Evolutionary conservation across 805 yeast genomes (phyloP), one percentile per base, ranked within the genome.

Genomic region (Pichia kluyveri): DNA sequence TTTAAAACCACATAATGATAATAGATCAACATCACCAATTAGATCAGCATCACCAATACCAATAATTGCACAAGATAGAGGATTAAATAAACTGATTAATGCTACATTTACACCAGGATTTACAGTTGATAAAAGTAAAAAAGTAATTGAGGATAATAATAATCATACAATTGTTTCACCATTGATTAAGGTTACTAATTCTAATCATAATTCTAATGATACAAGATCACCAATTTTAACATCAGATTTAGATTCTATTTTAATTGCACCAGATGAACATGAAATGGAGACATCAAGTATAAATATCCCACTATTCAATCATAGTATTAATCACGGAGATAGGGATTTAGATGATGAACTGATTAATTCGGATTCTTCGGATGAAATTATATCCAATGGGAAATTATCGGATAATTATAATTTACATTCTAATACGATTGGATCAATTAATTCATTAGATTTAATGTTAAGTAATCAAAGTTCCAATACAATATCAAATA

Each of bases 61-160:
- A 2, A 43, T 47, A 2, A 17, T 47, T 32, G 46, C 50, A 11
- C 26, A n/a, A 4, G 46, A 40, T 34, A 47, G 50, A 30, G 43
- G 40, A 8, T 18, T 42, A 19, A 47, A 47, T 43, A 56, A 48
- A 27, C 46, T 62, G 5, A 48, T 58, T 5, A 56, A 53, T 32
- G 53, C 63, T 0, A 49, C 54, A 5, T 40, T 60, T 34, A 51
- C 57, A 23, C 60, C 62, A 4, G 60, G 59, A 3, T 51, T 54
- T 31, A 40, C 51, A 14, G 40, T 42, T 37, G 39, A 48, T 41
- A 27, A 10, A 9, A n/a, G 28, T 7, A 43, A 23, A 12, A 27
- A n/a, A 36, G 15, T 5, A 15, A 28, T 26, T 5, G 19, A 37
- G 6, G 10, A 37, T 37, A 37, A 5, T 14, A 14, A 19, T 8